Evolutionary conservation across 2,329 filamentous ascomycete genomes (phyloP).

Genomic region (Penicillium sp.): DNA sequence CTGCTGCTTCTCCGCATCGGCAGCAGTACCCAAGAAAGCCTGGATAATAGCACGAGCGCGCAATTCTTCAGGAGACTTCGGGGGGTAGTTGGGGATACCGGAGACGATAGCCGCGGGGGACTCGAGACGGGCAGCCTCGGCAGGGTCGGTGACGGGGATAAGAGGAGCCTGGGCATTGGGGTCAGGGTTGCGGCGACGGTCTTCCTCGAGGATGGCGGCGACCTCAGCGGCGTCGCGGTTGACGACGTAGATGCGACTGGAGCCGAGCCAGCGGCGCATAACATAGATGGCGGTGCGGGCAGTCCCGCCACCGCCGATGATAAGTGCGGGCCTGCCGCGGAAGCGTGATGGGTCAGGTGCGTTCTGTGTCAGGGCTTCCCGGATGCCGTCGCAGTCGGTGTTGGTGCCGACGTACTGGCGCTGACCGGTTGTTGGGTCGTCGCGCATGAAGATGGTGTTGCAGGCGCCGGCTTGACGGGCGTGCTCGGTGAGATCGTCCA

Average conservation of each 20-base stretch:
- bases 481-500: constrained; percentile 72
- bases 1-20: constrained; percentile 48
- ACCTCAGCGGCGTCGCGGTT: constrained; percentile 71
- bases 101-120: constrained; percentile 67
- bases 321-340: constrained; percentile 63
- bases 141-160: constrained; percentile 60
- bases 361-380: constrained; percentile 67
- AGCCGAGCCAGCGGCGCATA: constrained; percentile 67
- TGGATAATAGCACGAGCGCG: constrained; percentile 56
- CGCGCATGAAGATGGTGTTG: constrained; percentile 72
- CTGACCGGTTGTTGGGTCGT: constrained; percentile 41
- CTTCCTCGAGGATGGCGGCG: constrained; percentile 63
- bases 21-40: constrained; percentile 35
- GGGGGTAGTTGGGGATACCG: constrained; percentile 75
- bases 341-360: constrained; percentile 25
- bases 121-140: constrained; percentile 60
- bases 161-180: constrained; percentile 47
- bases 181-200: constrained; percentile 55
- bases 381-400: constrained; percentile 76
- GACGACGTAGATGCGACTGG: constrained; percentile 70
- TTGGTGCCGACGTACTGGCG: constrained; percentile 69
- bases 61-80: constrained; percentile 62
- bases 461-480: constrained; percentile 72
- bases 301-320: constrained; percentile 76
- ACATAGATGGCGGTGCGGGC: constrained; percentile 77